A percentile compares a stretch with the other conserved stretches of the same genome.
Conservation (phyloP, 176 grass and related monocot species). For the Rhynchospora tenuis region DNA sequence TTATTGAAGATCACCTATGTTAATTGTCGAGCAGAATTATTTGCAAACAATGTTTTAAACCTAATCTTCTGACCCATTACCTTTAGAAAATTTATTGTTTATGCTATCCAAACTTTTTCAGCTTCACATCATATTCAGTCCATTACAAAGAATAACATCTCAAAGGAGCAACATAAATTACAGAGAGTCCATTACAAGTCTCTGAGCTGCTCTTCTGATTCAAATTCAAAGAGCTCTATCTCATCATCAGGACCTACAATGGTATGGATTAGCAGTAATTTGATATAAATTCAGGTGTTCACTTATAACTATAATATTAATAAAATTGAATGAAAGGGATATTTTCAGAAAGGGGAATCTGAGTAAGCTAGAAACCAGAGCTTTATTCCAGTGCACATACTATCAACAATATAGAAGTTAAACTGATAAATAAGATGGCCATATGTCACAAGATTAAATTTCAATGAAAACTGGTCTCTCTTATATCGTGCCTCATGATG, state of each 20-base stretch:
- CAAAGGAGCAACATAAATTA: slow-evolving; percentile 37
- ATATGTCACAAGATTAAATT: too few relatives aligned
- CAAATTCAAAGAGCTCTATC: slow-evolving; percentile 56
- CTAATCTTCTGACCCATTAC: neutral
- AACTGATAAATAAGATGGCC: too few relatives aligned
- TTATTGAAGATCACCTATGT: neutral
- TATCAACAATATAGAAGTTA: too few relatives aligned
- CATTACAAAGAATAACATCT: slow-evolving; percentile 28
- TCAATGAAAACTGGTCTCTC: too few relatives aligned
- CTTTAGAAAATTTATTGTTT: neutral
- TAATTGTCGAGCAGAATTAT: neutral
- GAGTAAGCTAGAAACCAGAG: slow-evolving; percentile 62
- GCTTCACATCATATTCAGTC: slow-evolving; percentile 40
- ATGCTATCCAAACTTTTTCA: neutral
- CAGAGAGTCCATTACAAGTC: slow-evolving; percentile 39
- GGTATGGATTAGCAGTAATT: slow-evolving; percentile 32
- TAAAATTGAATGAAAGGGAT: slow-evolving; percentile 3
- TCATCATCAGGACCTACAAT: slow-evolving; percentile 38
- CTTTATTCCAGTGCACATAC: too few relatives aligned
- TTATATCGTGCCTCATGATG: too few relatives aligned
- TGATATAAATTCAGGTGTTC: slow-evolving; percentile 1
- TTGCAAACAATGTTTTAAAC: neutral
- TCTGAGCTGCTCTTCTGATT: slow-evolving; percentile 59
- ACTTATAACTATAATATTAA: neutral
- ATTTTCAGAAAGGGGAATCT: slow-evolving; percentile 70